Base-by-base conservation (phyloP, 345 rosid species). In the Salix koriyanagi region DNA sequence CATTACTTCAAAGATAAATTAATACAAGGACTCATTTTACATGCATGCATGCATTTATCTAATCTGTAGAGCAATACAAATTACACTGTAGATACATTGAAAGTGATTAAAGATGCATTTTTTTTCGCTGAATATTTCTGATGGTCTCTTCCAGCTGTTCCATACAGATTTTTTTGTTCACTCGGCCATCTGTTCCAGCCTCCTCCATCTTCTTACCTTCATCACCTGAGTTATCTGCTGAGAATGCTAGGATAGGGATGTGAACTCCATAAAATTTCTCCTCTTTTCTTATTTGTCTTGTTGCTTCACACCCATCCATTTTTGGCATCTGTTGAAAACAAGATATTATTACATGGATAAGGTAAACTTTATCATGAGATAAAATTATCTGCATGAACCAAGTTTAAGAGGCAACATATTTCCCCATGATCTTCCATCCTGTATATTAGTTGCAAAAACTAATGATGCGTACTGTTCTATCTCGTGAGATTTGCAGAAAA, bases 291-390 rank as follows among this genome's bases (percentile, higher is more conserved):
- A 81, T 81, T 19, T 16, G 44, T 48, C 75, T 77, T 28, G 84
- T 77, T 15, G 84, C 80, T 72, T 81, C 84, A 52, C 67, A 77
- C 4, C 80, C 84, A 52, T 81, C 25, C 84, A 81, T 77, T 14
- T 32, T 18, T 11, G 77, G 75, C 84, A 81, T 81, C 84, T 81
- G 67, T 30, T 23, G 18, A 68, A 54, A 4, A 58, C 34, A 58
- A 39, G 6, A 52, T 16, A 28, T 8, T 6, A 70, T 5, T 11
- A 58, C 8, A 50, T 50, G 56, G 54, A 14, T 48, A 48, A 3
- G 6, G 54, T 48, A 48, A 48, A 48, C 19, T 48, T 48, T 4
- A 48, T 12, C 54, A 15, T 48, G 15, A 48, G 19, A 48, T 15
- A 16, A 50, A 50, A 50, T 0, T 50, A 50, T 18, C 18, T 50